Evolutionary conservation across 202 grass and related monocot species (phyloP).

Genomic region (Carex arenaria): DNA sequence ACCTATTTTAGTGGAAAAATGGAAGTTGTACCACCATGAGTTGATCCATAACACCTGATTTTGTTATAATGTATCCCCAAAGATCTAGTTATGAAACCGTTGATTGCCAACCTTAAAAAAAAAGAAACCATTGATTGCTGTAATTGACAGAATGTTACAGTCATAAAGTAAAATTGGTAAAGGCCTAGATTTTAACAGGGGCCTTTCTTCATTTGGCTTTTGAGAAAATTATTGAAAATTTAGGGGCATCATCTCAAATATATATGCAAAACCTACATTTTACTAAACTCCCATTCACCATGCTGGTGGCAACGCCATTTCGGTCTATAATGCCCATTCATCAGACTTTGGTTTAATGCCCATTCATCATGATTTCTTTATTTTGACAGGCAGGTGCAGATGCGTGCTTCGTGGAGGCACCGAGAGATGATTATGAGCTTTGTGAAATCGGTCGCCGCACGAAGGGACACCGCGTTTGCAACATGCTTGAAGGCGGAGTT

Average conservation of each 20-base stretch:
- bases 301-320: background rate
- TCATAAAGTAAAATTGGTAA: background rate
- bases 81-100: background rate
- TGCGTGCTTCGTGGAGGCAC: constrained; percentile 46
- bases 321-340: background rate
- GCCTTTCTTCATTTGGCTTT: background rate
- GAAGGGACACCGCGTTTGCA: constrained; percentile 28
- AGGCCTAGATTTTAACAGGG: background rate
- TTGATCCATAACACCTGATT: background rate
- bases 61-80: background rate
- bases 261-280: background rate
- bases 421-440: constrained; percentile 34
- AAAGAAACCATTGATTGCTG: background rate
- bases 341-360: background rate
- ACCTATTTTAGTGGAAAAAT: background rate
- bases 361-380: background rate
- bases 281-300: background rate
- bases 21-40: background rate
- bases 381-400: constrained; percentile 35
- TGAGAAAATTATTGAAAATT: background rate
- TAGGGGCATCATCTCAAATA: background rate
- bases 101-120: too few species aligned
- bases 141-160: background rate
- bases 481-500: constrained; percentile 48
- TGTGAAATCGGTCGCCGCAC: constrained; percentile 25